Base-by-base conservation (phyloP, 345 rosid genomes). In the Hibiscus tridactylites region DNA sequence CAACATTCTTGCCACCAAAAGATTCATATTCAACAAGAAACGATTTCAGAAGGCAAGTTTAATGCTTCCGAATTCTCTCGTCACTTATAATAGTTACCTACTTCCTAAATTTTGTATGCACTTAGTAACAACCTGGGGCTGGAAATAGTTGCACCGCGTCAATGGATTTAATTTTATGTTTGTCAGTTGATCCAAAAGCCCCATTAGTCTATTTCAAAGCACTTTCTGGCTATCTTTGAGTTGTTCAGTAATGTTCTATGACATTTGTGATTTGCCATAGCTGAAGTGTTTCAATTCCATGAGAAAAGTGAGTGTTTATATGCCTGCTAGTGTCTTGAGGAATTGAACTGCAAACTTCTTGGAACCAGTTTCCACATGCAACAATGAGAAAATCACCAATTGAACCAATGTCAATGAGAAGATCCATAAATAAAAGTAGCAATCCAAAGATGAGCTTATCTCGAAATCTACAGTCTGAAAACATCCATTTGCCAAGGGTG, bases 371-470 rank as follows among this genome's bases (percentile, higher is more conserved):
- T 69, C 78, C 7, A 46, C 5, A 49, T 15, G 10, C 6, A 80
- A 39, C 96, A 78, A 91, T 91, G 9, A 93, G 91, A 74, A 89
- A 65, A 35, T 93, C 91, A 75, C 91, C 98, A 9, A 96, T 96
- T 78, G 92, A 44, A 10, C 47, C 11, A 10, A 44, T 44, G 47
- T 9, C 47, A 44, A 44, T 44, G 47, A 44, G 47, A 44, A 44
- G 47, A 44, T 10, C 47, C 47, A 9, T 44, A 2, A 10, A 9
- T 44, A 9, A 44, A 44, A 9, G 11, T 44, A 9, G 13, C 47
- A 9, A 44, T 44, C 47, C 47, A 10, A 44, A 44, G 13, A 42
- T 42, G 46, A 42, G 9, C 47, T 9, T 44, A 44, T 44, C 37
- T 7, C 19, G 15, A 26, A 66, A 66, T 46, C 33, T 24, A 65